These are phyloP conservation scores for Larix kaempferi DNA, from an alignment of 75 land plant genomes.

Conservation along the genomic window DNA sequence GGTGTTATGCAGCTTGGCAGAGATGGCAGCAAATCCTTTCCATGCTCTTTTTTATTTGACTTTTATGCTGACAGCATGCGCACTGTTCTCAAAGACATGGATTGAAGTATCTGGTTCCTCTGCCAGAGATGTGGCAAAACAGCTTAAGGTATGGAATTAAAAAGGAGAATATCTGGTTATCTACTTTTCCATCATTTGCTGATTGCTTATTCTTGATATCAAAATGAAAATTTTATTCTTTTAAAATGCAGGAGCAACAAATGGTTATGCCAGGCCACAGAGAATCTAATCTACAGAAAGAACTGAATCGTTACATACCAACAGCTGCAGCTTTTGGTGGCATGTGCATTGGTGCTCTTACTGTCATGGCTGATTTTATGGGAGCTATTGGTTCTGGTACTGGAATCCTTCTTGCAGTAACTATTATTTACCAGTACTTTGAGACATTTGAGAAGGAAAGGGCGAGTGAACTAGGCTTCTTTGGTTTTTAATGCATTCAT, in stretches of 20 bases:
- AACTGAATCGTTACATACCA: slow-evolving; percentile 76
- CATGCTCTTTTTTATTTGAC: slow-evolving; percentile 70
- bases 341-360: slow-evolving; percentile 73
- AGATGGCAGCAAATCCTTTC: slow-evolving; percentile 81
- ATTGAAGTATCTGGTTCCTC: slow-evolving; percentile 84
- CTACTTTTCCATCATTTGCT: background rate
- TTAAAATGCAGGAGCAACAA: slow-evolving; percentile 60
- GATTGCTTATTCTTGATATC: background rate
- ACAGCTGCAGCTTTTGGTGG: slow-evolving; percentile 87
- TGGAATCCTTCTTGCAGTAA: slow-evolving; percentile 74
- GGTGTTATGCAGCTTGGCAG: slow-evolving; percentile 61
- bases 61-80: slow-evolving; percentile 72
- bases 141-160: slow-evolving; percentile 41
- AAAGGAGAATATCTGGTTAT: background rate
- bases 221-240: background rate
- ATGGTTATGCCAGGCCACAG: slow-evolving; percentile 87
- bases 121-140: slow-evolving; percentile 78
- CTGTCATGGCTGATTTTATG: slow-evolving; percentile 80
- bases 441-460: slow-evolving; percentile 81
- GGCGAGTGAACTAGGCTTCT: slow-evolving; percentile 72
- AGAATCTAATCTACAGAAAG: slow-evolving; percentile 70
- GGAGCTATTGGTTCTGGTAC: slow-evolving; percentile 81
- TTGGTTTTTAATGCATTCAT: slow-evolving; percentile 41
- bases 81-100: slow-evolving; percentile 80
- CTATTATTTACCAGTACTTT: slow-evolving; percentile 80